phyloP scores from a whole-genome alignment of 2,329 filamentous ascomycete species.

The Purpureocillium lavendulum region DNA sequence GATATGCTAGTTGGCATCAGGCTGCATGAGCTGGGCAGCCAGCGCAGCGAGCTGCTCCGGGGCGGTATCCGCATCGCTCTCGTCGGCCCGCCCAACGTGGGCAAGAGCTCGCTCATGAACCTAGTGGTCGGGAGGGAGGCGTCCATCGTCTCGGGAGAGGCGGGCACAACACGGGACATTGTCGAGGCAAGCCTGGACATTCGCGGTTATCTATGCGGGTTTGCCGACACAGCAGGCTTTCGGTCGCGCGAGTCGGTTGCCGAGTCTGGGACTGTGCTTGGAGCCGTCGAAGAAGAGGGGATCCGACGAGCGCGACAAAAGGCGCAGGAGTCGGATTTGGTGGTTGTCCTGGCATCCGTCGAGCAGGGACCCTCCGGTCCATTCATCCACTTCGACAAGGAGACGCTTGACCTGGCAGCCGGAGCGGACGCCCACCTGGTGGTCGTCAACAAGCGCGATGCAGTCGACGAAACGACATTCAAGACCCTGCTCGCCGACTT shows the following conservation, averaged over 20 bases:
- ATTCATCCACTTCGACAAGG: conserved; percentile 42
- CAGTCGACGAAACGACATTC: conserved; percentile 27
- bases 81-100: conserved; percentile 85
- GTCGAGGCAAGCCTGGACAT: conserved; percentile 88
- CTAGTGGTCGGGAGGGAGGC: conserved; percentile 83
- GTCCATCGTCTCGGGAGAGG: conserved; percentile 88
- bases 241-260: conserved; percentile 33
- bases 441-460: conserved; percentile 56
- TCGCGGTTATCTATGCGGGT: conserved; percentile 81
- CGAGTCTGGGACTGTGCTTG: conserved; percentile 35
- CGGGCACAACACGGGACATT: conserved; percentile 88
- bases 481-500: conserved; percentile 32
- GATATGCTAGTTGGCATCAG: conserved; percentile 54
- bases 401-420: conserved; percentile 46
- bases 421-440: conserved; percentile 41
- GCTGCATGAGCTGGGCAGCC: conserved; percentile 66
- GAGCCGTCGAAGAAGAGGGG: conserved; percentile 77
- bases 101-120: conserved; percentile 92
- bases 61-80: conserved; percentile 81
- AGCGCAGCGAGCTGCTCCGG: conserved; percentile 73
- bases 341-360: conserved; percentile 72
- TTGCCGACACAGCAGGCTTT: conserved; percentile 91
- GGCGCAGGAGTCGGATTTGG: conserved; percentile 75
- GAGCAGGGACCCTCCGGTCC: conserved; percentile 37
- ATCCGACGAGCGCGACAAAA: conserved; percentile 78